phyloP scores from a whole-genome alignment of 2,329 filamentous ascomycete species.

The Coniochaeta ligniaria region DNA sequence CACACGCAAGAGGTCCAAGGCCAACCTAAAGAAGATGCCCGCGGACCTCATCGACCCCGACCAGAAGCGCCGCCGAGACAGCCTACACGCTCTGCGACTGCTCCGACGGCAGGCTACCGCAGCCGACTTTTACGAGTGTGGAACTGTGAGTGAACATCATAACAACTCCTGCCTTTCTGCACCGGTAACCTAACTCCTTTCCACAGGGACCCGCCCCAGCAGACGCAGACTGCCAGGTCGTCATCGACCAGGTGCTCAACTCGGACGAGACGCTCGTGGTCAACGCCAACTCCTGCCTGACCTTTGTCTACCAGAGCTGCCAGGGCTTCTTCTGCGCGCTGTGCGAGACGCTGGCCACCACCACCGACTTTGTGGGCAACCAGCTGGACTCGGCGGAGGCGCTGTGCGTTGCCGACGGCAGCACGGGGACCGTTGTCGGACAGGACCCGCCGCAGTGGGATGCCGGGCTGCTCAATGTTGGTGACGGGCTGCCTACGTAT shows the following conservation, averaged over 20 bases:
- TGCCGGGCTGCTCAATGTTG: constrained; percentile 23
- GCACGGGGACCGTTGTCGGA: constrained; percentile 25
- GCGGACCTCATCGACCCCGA: constrained; percentile 9
- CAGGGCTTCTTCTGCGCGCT: constrained; percentile 30
- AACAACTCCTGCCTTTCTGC: background rate
- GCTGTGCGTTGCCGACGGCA: constrained; percentile 23
- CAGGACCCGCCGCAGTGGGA: constrained; percentile 26
- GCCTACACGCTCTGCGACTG: constrained; percentile 10
- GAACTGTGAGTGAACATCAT: constrained; percentile 16
- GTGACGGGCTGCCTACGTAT: constrained; percentile 20
- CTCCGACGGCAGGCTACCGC: constrained; percentile 13
- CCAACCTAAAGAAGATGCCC: constrained; percentile 17
- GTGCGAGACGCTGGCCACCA: constrained; percentile 22
- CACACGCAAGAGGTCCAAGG: constrained; percentile 12
- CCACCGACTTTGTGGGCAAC: constrained; percentile 26
- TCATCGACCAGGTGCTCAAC: constrained; percentile 21
- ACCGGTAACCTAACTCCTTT: background rate
- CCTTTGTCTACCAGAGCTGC: constrained; percentile 25
- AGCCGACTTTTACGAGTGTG: constrained; percentile 26
- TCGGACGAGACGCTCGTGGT: constrained; percentile 20
- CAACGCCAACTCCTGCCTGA: constrained; percentile 21
- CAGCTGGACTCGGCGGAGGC: constrained; percentile 23
- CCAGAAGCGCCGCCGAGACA: constrained; percentile 8
- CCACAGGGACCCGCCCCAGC: constrained; percentile 19
- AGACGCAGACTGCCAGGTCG: constrained; percentile 22